phyloP scores from a whole-genome alignment of 306 rosid species.

The Begonia loranthoides region DNA sequence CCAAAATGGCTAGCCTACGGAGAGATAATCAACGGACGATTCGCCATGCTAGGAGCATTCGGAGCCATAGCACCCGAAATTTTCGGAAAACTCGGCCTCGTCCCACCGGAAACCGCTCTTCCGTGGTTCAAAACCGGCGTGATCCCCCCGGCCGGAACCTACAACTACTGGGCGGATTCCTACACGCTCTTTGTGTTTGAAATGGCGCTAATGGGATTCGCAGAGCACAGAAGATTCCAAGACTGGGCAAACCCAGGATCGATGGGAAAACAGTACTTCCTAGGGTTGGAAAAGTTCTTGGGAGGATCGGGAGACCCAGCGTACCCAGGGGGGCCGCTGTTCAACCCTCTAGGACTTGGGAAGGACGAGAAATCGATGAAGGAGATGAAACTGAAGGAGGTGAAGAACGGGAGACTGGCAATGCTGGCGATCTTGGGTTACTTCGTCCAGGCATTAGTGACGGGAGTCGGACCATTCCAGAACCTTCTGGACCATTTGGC shows the following conservation, averaged over 20 bases:
- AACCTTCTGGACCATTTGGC: conserved; percentile 85
- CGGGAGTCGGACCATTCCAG: conserved; percentile 92
- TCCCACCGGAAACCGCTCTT: conserved; percentile 84
- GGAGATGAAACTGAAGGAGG: conserved; percentile 85
- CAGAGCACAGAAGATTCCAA: conserved; percentile 86
- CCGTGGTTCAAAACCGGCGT: conserved; percentile 96
- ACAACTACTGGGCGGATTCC: conserved; percentile 84
- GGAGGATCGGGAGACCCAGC: conserved; percentile 81
- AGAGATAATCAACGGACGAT: conserved; percentile 78
- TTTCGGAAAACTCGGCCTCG: conserved; percentile 54
- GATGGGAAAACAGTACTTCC: conserved; percentile 75
- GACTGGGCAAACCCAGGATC: conserved; percentile 86
- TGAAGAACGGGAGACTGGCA: conserved; percentile 91
- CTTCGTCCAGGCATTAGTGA: conserved; percentile 63
- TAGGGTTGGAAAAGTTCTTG: conserved; percentile 64
- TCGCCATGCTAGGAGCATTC: conserved; percentile 69
- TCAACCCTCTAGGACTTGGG: conserved; percentile 90
- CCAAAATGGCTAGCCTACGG: conserved; percentile 95
- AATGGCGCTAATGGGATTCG: conserved; percentile 85
- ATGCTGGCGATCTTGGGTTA: conserved; percentile 91
- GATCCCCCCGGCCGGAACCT: conserved; percentile 85
- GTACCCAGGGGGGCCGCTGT: conserved; percentile 89
- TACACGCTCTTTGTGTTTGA: conserved; percentile 76
- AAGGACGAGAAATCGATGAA: conserved; percentile 78
- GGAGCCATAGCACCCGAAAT: conserved; percentile 92